Evolutionary conservation across 345 rosid species (phyloP).

Genomic region (Garcia nutans): DNA sequence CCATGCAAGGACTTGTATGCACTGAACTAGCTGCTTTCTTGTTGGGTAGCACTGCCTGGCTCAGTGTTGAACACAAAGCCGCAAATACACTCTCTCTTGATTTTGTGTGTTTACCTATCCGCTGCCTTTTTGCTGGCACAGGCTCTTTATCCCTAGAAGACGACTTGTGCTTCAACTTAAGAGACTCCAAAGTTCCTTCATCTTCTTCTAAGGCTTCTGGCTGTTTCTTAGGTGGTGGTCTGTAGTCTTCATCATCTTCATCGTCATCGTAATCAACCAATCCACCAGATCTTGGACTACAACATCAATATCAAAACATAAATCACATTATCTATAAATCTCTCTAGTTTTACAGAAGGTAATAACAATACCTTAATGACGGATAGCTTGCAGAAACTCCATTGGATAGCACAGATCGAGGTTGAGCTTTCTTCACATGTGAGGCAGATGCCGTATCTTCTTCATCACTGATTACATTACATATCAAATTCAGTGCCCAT

Average conservation of each 20-base stretch:
- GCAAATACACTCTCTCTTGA: slow-evolving; percentile 67
- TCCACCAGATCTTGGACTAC: slow-evolving; percentile 70
- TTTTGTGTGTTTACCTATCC: slow-evolving; percentile 55
- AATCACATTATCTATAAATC: background rate
- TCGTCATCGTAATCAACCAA: slow-evolving; percentile 99
- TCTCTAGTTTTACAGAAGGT: slow-evolving; percentile 1
- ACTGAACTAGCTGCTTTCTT: slow-evolving; percentile 46
- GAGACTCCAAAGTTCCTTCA: slow-evolving; percentile 57
- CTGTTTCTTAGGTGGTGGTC: slow-evolving; percentile 85
- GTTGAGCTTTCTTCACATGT: slow-evolving; percentile 45
- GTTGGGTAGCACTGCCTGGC: slow-evolving; percentile 78
- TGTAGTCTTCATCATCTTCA: slow-evolving; percentile 90
- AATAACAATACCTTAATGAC: slow-evolving; percentile 54
- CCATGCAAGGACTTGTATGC: slow-evolving; percentile 25
- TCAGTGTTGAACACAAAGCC: slow-evolving; percentile 74
- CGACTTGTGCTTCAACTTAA: slow-evolving; percentile 67
- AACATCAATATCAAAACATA: slow-evolving; percentile 1
- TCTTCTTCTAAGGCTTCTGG: slow-evolving; percentile 60
- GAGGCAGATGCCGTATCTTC: slow-evolving; percentile 88
- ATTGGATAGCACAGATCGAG: slow-evolving; percentile 60
- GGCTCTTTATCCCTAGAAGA: slow-evolving; percentile 59
- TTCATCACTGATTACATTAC: slow-evolving; percentile 65
- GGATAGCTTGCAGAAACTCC: slow-evolving; percentile 60
- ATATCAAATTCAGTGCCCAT: slow-evolving; percentile 19
- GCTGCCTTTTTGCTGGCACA: slow-evolving; percentile 60